Evolutionary conservation across 2,329 filamentous ascomycete species (phyloP), one percentile per base, ranked within the genome.

Genomic region (Arthroderma sp.): DNA sequence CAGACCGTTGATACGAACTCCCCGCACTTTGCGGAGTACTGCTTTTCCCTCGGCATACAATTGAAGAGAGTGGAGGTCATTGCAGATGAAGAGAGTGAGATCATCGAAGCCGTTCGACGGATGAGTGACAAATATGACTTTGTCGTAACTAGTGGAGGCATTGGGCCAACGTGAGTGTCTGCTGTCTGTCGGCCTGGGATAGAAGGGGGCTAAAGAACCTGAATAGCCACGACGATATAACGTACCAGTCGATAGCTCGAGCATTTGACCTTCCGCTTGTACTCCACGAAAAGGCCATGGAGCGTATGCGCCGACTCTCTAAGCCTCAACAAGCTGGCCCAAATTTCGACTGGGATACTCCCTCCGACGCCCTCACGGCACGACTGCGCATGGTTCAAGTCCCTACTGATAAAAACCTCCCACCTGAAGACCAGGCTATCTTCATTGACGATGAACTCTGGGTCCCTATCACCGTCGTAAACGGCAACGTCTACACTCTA

Each of bases 101-200:
- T 98, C 67, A 77, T 91, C 55, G 91, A 97, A 70, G 89, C 90
- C 0, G 85, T 89, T 4, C 79, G 79, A 55, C 83, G 91, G 61
- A 95, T 98, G 90, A 94, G 88, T 67, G 79, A 81, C 55, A 84
- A 81, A 62, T 97, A 96, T 69, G 93, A 97, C 72, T 88, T 97
- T 69, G 88, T 98, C 49, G 88, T 97, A 4, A 97, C 93, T 5
- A 93, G 87, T 65, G 91, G 93, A 63, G 91, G 93, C 31, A 97
- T 98, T 67, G 91, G 91, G 9, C 93, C 93, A 63, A 97, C 91
- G 87, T 91, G 74, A 76, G 84, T 11, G 28, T 37, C 17, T 51
- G 15, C 23, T 7, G 9, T 15, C 17, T 2, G 13, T 37, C 23
- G 2, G n/a, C 15, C 9, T 19, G 21, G 15, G 23, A 23, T 15